phyloP scores from a whole-genome alignment of 192 early-diverging fungal species.

The Pilobolus umbonatus region DNA sequence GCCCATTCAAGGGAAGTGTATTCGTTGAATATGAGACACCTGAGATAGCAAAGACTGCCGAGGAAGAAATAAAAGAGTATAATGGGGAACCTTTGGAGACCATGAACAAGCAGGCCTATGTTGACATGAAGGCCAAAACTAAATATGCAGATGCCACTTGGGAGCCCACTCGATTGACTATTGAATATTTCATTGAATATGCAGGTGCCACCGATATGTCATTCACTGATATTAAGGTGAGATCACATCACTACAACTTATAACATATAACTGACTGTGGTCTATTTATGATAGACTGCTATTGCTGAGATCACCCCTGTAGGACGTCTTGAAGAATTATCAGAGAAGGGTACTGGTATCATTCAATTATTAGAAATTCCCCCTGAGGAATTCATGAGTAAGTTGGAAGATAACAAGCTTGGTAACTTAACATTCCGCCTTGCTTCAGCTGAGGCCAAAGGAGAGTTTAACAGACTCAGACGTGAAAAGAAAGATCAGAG shows the following conservation, averaged over 20 bases:
- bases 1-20: constrained; percentile 23
- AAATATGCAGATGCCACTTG: constrained; percentile 13
- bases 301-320: background rate
- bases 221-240: constrained; percentile 18
- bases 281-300: no score
- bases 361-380: constrained; percentile 21
- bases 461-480: constrained; percentile 8
- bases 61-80: background rate
- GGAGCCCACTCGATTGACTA: background rate
- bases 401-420: constrained; percentile 14
- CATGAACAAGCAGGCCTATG: constrained; percentile 20
- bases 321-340: constrained; percentile 3
- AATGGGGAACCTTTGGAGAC: background rate
- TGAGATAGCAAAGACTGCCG: constrained; percentile 7
- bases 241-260: background rate
- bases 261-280: background rate
- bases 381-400: constrained; percentile 22
- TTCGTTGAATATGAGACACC: constrained; percentile 28
- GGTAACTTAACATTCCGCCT: constrained; percentile 11
- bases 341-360: constrained; percentile 17
- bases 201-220: background rate
- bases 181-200: constrained; percentile 20
- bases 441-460: constrained; percentile 10
- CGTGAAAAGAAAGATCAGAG: constrained; percentile 9
- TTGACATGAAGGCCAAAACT: constrained; percentile 24